These are phyloP conservation scores for Fusarium algeriense DNA, from an alignment of 2,329 filamentous ascomycete species.

Conservation along the genomic window DNA sequence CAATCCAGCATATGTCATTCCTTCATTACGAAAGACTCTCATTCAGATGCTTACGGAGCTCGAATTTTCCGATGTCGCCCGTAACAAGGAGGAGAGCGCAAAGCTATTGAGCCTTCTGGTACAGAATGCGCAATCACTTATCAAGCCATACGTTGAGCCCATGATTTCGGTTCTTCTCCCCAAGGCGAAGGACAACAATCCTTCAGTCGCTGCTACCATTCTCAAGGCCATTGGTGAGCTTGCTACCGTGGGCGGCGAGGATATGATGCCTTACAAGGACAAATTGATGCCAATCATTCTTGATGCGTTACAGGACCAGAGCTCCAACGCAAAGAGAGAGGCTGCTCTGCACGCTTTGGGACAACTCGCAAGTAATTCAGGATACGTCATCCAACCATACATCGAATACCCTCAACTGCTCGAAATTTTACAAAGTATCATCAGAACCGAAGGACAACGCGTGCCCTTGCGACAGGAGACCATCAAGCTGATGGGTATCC, in stretches of 20 bases:
- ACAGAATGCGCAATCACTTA: constrained; percentile 89
- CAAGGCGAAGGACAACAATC: constrained; percentile 86
- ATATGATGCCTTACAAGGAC: constrained; percentile 93
- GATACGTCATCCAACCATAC: constrained; percentile 97
- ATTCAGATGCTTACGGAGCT: constrained; percentile 97
- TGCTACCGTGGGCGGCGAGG: constrained; percentile 91
- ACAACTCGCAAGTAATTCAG: constrained; percentile 93
- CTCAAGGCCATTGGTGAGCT: constrained; percentile 94
- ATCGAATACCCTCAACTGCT: constrained; percentile 94
- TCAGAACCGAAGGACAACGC: constrained; percentile 87
- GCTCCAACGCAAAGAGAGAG: constrained; percentile 89
- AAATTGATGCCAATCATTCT: constrained; percentile 67
- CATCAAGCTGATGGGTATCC: constrained; percentile 94
- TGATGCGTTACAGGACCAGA: constrained; percentile 88
- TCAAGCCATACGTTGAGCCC: constrained; percentile 97
- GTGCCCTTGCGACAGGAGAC: constrained; percentile 90
- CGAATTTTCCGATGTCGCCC: constrained; percentile 92
- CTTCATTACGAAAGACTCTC: constrained; percentile 91
- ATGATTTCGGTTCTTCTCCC: constrained; percentile 95
- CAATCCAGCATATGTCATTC: constrained; percentile 98
- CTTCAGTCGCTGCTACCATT: constrained; percentile 94
- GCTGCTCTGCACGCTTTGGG: constrained; percentile 91
- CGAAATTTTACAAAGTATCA: constrained; percentile 92
- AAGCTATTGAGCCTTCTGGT: constrained; percentile 93
- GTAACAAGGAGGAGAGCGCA: constrained; percentile 96